Percentiles rank a stretch among this genome's conserved stretches.
phyloP scores from a whole-genome alignment of 768 basidiomycete genomes.

The Crassisporium funariophilum region DNA sequence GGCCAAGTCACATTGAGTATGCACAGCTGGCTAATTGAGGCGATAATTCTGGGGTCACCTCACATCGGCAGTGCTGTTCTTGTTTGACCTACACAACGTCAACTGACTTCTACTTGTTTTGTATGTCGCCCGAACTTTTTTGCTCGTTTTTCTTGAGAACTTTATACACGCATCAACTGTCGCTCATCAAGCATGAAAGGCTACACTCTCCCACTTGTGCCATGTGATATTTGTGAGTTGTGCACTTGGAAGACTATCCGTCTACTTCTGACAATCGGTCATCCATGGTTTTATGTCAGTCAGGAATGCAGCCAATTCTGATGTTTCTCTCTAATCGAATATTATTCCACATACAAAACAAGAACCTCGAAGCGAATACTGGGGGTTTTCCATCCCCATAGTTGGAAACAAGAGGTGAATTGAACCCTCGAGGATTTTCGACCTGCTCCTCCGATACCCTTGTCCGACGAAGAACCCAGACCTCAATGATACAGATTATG shows the following conservation, averaged over 20 bases:
- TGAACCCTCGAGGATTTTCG: conserved; percentile 4
- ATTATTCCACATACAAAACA: conserved; percentile 25
- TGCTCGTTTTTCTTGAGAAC: too few species aligned
- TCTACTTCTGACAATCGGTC: not conserved
- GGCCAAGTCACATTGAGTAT: too few species aligned
- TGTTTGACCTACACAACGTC: too few species aligned
- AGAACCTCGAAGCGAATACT: conserved; percentile 24
- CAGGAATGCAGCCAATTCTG: conserved; percentile 20
- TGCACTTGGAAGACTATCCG: not conserved
- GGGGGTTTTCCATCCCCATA: conserved; percentile 26
- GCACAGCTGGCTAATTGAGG: too few species aligned
- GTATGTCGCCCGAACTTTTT: too few species aligned
- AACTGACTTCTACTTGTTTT: too few species aligned
- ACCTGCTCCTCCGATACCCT: not conserved
- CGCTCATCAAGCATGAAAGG: too few species aligned
- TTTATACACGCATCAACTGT: too few species aligned
- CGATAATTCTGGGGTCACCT: too few species aligned
- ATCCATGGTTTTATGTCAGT: conserved; percentile 15
- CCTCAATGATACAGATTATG: conserved; percentile 4
- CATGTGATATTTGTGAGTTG: not conserved
- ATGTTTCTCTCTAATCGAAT: conserved; percentile 27
- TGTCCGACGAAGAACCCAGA: not conserved
- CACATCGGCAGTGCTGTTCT: too few species aligned
- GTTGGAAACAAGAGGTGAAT: conserved; percentile 12
- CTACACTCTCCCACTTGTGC: too few species aligned